Evolutionary conservation across 2,329 filamentous ascomycete genomes (phyloP).

Genomic region (Neoascochyta sp.): DNA sequence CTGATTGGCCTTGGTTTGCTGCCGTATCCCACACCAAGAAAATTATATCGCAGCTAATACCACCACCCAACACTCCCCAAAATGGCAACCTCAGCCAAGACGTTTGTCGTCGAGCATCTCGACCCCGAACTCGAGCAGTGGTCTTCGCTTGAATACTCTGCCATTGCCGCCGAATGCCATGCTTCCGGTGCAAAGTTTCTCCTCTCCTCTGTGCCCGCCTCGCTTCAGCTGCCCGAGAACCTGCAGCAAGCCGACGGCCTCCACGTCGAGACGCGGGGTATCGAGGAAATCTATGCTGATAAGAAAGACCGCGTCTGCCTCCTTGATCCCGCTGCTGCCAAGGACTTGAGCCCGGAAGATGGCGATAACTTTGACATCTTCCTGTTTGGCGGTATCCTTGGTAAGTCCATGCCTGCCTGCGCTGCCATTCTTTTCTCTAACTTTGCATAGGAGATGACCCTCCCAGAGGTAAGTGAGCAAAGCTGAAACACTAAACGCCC

Average conservation of each 20-base stretch:
- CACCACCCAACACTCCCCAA: slow-evolving; percentile 12
- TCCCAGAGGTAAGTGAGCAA: slow-evolving; percentile 66
- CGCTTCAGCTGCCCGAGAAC: slow-evolving; percentile 57
- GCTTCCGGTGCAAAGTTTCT: slow-evolving; percentile 66
- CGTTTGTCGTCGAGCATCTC: slow-evolving; percentile 93
- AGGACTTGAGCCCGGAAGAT: slow-evolving; percentile 81
- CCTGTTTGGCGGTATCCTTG: slow-evolving; percentile 91
- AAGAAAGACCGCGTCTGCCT: slow-evolving; percentile 78
- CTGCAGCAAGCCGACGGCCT: slow-evolving; percentile 61
- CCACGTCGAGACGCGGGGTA: slow-evolving; percentile 68
- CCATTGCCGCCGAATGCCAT: slow-evolving; percentile 78
- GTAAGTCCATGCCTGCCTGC: too few species aligned
- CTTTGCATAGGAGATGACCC: slow-evolving; percentile 91
- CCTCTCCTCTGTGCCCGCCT: slow-evolving; percentile 72
- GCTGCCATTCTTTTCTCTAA: too few species aligned
- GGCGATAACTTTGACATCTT: slow-evolving; percentile 82
- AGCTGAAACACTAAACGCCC: neutral
- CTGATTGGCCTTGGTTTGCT: too few species aligned
- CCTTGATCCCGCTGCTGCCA: slow-evolving; percentile 77
- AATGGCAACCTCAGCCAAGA: slow-evolving; percentile 52
- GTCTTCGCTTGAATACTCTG: slow-evolving; percentile 88
- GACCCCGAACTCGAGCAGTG: slow-evolving; percentile 90
- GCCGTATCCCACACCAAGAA: slow-evolving; percentile 13
- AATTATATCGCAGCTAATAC: slow-evolving; percentile 14
- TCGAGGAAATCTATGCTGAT: slow-evolving; percentile 74